Base-by-base conservation (phyloP, 768 basidiomycete species). In the Mycena galericulata region DNA sequence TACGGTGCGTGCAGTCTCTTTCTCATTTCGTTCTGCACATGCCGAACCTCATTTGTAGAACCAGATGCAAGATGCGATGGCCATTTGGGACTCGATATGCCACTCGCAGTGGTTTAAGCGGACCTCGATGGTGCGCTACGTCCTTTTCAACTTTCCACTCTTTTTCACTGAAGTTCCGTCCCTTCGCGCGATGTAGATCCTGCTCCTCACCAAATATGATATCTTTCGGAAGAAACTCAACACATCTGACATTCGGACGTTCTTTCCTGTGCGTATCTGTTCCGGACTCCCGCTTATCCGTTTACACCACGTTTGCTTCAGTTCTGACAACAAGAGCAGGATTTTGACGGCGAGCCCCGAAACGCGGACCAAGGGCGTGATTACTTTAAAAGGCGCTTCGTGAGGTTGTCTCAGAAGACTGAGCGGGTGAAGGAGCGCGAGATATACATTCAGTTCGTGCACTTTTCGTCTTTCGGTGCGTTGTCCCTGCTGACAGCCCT, bases 61-160 rank as follows among this genome's bases (percentile, higher is more conserved):
- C 76, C 96, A 97, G 90, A 97, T 98, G 96, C 94, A 97, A 83
- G 96, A 98, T 70, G 95, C 96, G 2, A 93, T 98, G 90, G 95
- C 95, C 20, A 95, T 98, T 54, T 98, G 96, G 92, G 96, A 98
- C 73, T 96, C 95, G 45, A 97, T 98, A 86, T 97, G 95, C 81
- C 95, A 98, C 78, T 97, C 95, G 12, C 95, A 97, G 71, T 98
- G 96, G 96, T 98, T 98, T 82, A 93, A 94, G 80, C 89, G 92
- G 70, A 97, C 96, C 0, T 96, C 95, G 12, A 95, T 98, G 61
- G 96, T 96, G n/a, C n/a, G n/a, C n/a, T n/a, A n/a, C n/a, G n/a
- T n/a, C n/a, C n/a, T n/a, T n/a, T n/a, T n/a, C n/a, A n/a, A n/a
- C n/a, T n/a, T n/a, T n/a, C n/a, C n/a, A n/a, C n/a, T n/a, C n/a